phyloP scores from a whole-genome alignment of 139 green algal genomes.

The Closterium sp. region DNA sequence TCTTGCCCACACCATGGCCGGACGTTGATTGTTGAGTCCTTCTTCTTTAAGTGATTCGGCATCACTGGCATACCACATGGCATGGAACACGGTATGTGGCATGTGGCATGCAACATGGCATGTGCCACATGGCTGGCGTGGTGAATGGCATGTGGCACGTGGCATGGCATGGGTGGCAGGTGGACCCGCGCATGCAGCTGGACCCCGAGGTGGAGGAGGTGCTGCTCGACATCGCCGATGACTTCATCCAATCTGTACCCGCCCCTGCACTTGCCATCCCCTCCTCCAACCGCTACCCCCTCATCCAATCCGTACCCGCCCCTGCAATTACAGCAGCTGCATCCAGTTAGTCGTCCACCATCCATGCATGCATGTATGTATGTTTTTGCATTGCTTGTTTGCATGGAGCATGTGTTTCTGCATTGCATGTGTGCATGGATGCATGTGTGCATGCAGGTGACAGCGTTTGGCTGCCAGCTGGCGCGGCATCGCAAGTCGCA shows the following conservation, averaged over 20 bases:
- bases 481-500: conserved; percentile 39
- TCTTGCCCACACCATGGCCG: too few species aligned
- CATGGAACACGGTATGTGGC: too few species aligned
- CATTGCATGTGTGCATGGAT: background rate
- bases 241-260: conserved; percentile 51
- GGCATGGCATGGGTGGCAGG: background rate
- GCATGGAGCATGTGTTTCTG: background rate
- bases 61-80: too few species aligned
- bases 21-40: too few species aligned
- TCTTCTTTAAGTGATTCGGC: too few species aligned
- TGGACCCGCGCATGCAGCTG: conserved; percentile 40
- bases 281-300: background rate
- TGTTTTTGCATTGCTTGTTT: background rate
- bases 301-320: background rate
- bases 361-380: background rate
- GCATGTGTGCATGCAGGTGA: conserved; percentile 23
- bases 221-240: conserved; percentile 51
- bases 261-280: background rate
- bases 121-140: too few species aligned
- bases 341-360: too few species aligned
- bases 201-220: conserved; percentile 50
- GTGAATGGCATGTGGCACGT: background rate
- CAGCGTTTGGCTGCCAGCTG: conserved; percentile 40
- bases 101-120: conserved; percentile 7
- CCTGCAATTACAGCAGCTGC: too few species aligned